Conservation (phyloP, 129 eudicot genomes). For the Kitagawia praeruptora region DNA sequence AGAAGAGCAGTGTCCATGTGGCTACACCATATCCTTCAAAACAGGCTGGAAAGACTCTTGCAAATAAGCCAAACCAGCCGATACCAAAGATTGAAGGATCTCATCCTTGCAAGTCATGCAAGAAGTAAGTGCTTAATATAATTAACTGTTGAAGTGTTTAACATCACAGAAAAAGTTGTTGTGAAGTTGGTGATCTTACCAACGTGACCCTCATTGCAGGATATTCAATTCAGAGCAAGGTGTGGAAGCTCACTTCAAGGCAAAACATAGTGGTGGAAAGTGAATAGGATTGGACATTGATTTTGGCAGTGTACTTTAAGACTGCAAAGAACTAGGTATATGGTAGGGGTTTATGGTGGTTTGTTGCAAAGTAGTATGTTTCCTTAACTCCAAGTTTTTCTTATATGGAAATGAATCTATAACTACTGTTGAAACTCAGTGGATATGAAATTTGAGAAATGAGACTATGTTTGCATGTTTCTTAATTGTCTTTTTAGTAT, state of each 20-base stretch:
- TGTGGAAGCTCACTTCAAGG: slow-evolving; percentile 63
- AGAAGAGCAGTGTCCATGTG: slow-evolving; percentile 39
- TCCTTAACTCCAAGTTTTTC: background rate
- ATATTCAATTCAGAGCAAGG: slow-evolving; percentile 56
- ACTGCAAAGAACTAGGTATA: background rate
- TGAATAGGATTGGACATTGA: slow-evolving; percentile 3
- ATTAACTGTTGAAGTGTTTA: background rate
- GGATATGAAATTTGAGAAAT: background rate
- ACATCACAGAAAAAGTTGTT: background rate
- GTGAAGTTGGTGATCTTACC: background rate
- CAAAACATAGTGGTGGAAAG: slow-evolving; percentile 56
- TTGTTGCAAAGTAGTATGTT: background rate
- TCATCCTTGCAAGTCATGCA: slow-evolving; percentile 33
- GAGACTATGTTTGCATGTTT: background rate
- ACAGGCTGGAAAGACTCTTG: slow-evolving; percentile 40
- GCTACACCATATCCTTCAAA: slow-evolving; percentile 57
- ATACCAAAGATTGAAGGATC: slow-evolving; percentile 33
- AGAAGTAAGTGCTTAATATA: slow-evolving; percentile 16
- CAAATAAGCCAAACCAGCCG: slow-evolving; percentile 29
- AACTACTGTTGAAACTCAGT: background rate
- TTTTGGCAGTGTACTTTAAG: background rate
- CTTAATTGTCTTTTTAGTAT: background rate
- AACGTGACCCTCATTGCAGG: slow-evolving; percentile 26
- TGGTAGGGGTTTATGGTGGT: background rate
- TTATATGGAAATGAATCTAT: background rate